Percentiles rank a stretch among this genome's conserved stretches.
Conservation (phyloP, 2,329 filamentous ascomycete species). For the Nemania sp. region DNA sequence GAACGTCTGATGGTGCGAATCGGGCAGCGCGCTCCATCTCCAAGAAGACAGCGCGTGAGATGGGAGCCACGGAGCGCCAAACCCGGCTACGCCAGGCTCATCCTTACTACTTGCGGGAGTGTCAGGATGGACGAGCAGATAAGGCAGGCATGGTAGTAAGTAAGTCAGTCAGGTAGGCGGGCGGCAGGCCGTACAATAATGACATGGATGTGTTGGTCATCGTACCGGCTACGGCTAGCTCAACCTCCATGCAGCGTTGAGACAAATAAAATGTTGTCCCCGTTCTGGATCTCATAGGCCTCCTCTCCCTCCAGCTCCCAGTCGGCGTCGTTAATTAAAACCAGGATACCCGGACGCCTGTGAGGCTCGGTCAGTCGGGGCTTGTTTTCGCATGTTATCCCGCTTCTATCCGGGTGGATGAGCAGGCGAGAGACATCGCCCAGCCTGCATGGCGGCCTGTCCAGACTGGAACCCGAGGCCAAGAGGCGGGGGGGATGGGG, state of each 20-base stretch:
- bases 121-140: no score
- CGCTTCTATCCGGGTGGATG: constrained; percentile 20
- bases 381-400: constrained; percentile 8
- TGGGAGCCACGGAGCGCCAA: neutral
- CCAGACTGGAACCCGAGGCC: neutral
- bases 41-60: neutral
- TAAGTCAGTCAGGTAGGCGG: no score
- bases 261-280: constrained; percentile 93
- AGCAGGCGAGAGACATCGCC: constrained; percentile 19
- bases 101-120: constrained; percentile 12
- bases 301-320: constrained; percentile 98
- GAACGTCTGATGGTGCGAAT: constrained; percentile 10
- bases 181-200: neutral
- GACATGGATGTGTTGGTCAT: constrained; percentile 4
- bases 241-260: constrained; percentile 94
- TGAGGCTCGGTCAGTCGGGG: constrained; percentile 31
- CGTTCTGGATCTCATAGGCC: constrained; percentile 77
- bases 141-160: no score
- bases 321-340: constrained; percentile 96
- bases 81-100: constrained; percentile 21
- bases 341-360: constrained; percentile 92
- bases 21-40: constrained; percentile 1
- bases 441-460: neutral
- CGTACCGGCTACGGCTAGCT: constrained; percentile 18
- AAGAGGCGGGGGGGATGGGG: constrained; percentile 4